Evolutionary conservation across 2,329 filamentous ascomycete genomes (phyloP).

Genomic region (Fonsecaea pedrosoi): DNA sequence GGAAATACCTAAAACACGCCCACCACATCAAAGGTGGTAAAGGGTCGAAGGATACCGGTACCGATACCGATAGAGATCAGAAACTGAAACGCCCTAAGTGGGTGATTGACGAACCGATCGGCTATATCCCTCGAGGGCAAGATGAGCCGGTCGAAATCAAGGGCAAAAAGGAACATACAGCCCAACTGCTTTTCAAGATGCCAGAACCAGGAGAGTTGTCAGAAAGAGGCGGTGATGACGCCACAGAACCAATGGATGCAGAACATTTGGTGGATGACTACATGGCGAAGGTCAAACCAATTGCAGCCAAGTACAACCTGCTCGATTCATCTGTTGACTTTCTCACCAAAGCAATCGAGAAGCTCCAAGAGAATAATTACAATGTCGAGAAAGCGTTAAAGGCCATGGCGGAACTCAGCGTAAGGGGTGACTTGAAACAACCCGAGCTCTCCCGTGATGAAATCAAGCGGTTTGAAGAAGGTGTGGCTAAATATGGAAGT

Average conservation of each 20-base stretch:
- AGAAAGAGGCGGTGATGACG: constrained; percentile 52
- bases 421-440: constrained; percentile 77
- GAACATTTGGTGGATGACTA: constrained; percentile 75
- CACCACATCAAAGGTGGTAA: constrained; percentile 77
- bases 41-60: constrained; percentile 77
- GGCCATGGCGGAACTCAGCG: constrained; percentile 71
- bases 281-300: constrained; percentile 70
- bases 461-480: constrained; percentile 89
- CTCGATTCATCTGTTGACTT: constrained; percentile 82
- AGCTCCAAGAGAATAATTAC: constrained; percentile 75
- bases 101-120: constrained; percentile 88
- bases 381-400: constrained; percentile 73
- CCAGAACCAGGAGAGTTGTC: constrained; percentile 61
- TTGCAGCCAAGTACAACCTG: constrained; percentile 73
- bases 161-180: constrained; percentile 76
- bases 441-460: constrained; percentile 80
- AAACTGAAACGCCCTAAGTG: constrained; percentile 86
- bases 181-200: constrained; percentile 79
- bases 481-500: constrained; percentile 85
- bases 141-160: constrained; percentile 68
- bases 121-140: constrained; percentile 83
- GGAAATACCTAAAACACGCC: constrained; percentile 67
- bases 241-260: constrained; percentile 46
- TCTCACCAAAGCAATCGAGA: constrained; percentile 78
- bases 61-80: constrained; percentile 80